Base-by-base conservation (phyloP, 768 basidiomycete genomes). In the Amanita subjunquillea region DNA sequence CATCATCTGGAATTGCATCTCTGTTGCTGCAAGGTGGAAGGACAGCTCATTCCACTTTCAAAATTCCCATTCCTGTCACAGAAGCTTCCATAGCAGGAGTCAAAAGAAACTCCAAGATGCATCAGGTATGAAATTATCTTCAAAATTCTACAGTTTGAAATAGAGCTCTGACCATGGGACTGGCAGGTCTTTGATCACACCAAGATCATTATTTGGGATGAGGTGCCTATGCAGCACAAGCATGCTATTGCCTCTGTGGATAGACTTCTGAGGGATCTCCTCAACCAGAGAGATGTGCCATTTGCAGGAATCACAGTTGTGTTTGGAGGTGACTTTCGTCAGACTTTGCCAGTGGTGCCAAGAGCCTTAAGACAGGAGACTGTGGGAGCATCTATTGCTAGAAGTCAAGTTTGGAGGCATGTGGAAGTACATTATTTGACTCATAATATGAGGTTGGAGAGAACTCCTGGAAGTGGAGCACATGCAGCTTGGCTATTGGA, bases 281-380 rank as follows among this genome's bases (percentile, higher is more conserved):
- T 60, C 1, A 46, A 62, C 23, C 23, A 53, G 25, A 30, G 13
- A 12, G 34, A 48, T 34, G 6, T 6, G 3, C 63, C 63, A 4
- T 79, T 74, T 70, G 75, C 71, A 39, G 74, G 70, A n/a, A 58
- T 76, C 6, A 70, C 69, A 25, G 57, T 74, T 0, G 50, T 79
- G 2, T 74, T 77, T 66, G 73, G 72, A 48, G 78, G 75, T 1
- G 75, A 79, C 57, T 78, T 73, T 48, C 63, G 66, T 22, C 77
- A 79, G 57, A 75, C 60, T 6, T 67, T 78, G 0, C 17, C 17
- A 17, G 17, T 17, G 17, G 17, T 17, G 17, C 17, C 17, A 17
- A 17, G 17, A 17, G 17, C 75, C 75, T 43, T 62, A 13, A 45
- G 67, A 43, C 65, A 65, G 47, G 61, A 74, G 15, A 72, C 75